Conservation (phyloP, 2,329 filamentous ascomycete species). For the Elsinoe batatas region DNA sequence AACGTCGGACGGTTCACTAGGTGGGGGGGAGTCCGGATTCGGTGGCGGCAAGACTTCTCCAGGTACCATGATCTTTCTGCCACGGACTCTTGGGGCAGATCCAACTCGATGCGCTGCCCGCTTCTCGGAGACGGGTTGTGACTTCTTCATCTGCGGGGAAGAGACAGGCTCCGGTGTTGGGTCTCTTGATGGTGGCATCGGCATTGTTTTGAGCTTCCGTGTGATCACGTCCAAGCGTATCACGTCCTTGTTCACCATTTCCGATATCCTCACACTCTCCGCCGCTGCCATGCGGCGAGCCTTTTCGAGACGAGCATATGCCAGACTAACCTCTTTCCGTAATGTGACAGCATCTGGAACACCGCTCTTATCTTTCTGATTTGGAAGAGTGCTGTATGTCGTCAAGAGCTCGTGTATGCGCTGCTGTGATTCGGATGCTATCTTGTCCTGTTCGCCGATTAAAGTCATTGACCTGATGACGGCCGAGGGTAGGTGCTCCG, state of each 20-base stretch:
- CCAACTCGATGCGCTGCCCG: constrained; percentile 15
- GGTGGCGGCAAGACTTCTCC: constrained; percentile 36
- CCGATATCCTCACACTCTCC: constrained; percentile 26
- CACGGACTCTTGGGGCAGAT: constrained; percentile 16
- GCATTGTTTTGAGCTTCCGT: constrained; percentile 51
- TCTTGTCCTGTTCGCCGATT: constrained; percentile 43
- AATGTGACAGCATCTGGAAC: constrained; percentile 44
- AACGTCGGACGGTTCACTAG: constrained; percentile 26
- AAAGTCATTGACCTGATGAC: constrained; percentile 53
- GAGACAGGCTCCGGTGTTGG: constrained; percentile 38
- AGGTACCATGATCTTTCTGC: constrained; percentile 32
- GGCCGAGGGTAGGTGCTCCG: constrained; percentile 58
- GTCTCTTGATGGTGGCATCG: constrained; percentile 50
- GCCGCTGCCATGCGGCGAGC: constrained; percentile 28
- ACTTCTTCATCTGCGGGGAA: constrained; percentile 26
- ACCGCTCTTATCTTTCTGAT: constrained; percentile 31
- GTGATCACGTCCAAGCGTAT: constrained; percentile 50
- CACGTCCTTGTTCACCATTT: constrained; percentile 30
- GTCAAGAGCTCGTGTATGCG: constrained; percentile 40
- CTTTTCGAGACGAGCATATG: constrained; percentile 37
- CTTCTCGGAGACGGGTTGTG: constrained; percentile 15
- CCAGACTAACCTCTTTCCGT: constrained; percentile 47
- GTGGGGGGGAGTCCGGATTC: constrained; percentile 29
- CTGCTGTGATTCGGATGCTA: constrained; percentile 34
- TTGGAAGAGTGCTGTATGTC: constrained; percentile 42